A percentile compares a stretch with the other conserved stretches of the same genome.
These are phyloP conservation scores for Ophiostoma quercus DNA, from an alignment of 2,329 filamentous ascomycete genomes.

Conservation along the genomic window DNA sequence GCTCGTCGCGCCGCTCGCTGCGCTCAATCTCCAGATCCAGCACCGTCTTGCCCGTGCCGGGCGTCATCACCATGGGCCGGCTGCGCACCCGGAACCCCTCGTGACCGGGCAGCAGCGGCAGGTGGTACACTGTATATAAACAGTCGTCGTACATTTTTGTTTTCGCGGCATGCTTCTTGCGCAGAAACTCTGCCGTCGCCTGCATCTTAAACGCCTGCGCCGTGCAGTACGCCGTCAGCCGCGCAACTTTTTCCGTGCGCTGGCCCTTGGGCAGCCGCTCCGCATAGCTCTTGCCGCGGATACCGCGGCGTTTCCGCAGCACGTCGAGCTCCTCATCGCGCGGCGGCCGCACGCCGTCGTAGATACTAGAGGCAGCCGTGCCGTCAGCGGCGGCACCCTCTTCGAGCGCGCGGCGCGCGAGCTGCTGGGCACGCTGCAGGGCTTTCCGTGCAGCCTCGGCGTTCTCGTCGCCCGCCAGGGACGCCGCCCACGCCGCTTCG, in stretches of 20 bases:
- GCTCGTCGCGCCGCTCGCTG: slow-evolving; percentile 81
- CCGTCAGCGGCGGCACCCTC: slow-evolving; percentile 35
- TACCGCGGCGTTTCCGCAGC: slow-evolving; percentile 56
- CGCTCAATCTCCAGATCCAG: slow-evolving; percentile 94
- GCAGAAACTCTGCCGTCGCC: slow-evolving; percentile 80
- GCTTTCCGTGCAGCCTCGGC: slow-evolving; percentile 41
- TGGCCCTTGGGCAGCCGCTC: slow-evolving; percentile 86
- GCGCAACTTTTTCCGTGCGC: slow-evolving; percentile 77
- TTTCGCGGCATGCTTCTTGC: slow-evolving; percentile 79
- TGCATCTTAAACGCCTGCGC: slow-evolving; percentile 90
- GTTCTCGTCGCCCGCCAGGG: slow-evolving; percentile 48
- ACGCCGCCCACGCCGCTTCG: slow-evolving; percentile 34
- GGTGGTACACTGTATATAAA: slow-evolving; percentile 88
- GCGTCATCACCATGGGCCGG: slow-evolving; percentile 85
- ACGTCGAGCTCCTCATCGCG: slow-evolving; percentile 63
- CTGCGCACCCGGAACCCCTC: slow-evolving; percentile 86
- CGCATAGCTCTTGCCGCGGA: slow-evolving; percentile 80
- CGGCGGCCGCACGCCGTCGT: slow-evolving; percentile 47
- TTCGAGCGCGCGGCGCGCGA: slow-evolving; percentile 39
- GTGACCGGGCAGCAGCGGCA: slow-evolving; percentile 76
- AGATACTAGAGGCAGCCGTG: slow-evolving; percentile 12
- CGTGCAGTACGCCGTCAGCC: slow-evolving; percentile 93
- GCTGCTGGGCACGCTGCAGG: slow-evolving; percentile 34
- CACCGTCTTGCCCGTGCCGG: slow-evolving; percentile 81
- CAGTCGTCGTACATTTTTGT: slow-evolving; percentile 98